These are phyloP conservation scores for Rosa chinensis DNA, from an alignment of 306 rosid species.

Conservation along the genomic window DNA sequence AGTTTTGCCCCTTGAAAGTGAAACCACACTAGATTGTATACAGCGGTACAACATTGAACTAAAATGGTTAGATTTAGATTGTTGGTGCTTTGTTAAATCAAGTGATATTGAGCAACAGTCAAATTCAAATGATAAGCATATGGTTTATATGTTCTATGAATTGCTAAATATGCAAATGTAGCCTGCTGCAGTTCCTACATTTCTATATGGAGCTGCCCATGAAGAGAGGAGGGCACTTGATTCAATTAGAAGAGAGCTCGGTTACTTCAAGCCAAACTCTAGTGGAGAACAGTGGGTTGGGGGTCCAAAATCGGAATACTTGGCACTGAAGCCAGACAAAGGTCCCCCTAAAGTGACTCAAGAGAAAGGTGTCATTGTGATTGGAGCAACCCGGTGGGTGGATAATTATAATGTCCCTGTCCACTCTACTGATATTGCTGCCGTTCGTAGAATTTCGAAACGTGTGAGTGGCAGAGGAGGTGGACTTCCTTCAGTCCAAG, in stretches of 20 bases:
- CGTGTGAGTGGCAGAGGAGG: conserved; percentile 49
- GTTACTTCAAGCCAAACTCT: conserved; percentile 81
- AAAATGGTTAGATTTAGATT: not conserved
- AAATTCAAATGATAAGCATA: not conserved
- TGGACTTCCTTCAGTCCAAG: conserved; percentile 74
- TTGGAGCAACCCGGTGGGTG: conserved; percentile 62
- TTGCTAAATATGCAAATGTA: conserved; percentile 27
- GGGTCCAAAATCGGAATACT: conserved; percentile 39
- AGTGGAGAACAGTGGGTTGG: conserved; percentile 66
- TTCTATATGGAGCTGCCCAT: conserved; percentile 81
- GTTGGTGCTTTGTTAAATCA: not conserved
- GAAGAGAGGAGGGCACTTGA: conserved; percentile 72
- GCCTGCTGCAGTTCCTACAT: conserved; percentile 70
- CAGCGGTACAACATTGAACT: not conserved
- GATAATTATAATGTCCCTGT: conserved; percentile 83
- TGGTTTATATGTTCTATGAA: not conserved
- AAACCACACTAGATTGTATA: not conserved
- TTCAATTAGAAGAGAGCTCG: conserved; percentile 67
- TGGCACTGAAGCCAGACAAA: conserved; percentile 58
- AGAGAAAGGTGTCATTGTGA: conserved; percentile 62
- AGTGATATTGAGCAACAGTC: not conserved
- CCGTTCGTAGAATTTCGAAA: conserved; percentile 49
- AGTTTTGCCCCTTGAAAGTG: not conserved
- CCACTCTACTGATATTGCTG: conserved; percentile 48
- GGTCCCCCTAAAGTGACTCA: conserved; percentile 60